Evolutionary conservation across 371 early-diverging fungal genomes (phyloP), one percentile per base, ranked within the genome.

Genomic region (Mortierella sp.): DNA sequence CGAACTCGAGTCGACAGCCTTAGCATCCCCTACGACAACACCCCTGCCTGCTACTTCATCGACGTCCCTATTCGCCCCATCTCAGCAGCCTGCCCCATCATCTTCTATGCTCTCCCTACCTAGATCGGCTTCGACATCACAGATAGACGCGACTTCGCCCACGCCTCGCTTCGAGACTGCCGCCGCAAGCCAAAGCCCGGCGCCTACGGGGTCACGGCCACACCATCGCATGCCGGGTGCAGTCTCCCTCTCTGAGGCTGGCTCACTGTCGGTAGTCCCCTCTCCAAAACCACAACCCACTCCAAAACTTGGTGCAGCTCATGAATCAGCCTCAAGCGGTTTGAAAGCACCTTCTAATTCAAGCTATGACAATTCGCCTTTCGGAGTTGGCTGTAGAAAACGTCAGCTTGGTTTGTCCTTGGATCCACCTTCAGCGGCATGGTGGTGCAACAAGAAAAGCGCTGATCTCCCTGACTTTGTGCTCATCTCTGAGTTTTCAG

Each of bases 401-500:
- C 48, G 24, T 40, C 69, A 69, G 16, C 24, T 50, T 13, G 67
- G 64, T 21, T 57, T 61, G 19, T 55, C 48, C 9, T 43, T 67
- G 32, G 67, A 70, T 15, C 68, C 65, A 53, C 77, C 72, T 10
- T 33, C 77, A 13, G 22, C n/a, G 11, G 58, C 66, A 7, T 72
- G 76, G 80, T 74, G 80, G 79, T 69, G 64, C 65, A 7, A 61
- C 28, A 70, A 66, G 41, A 68, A 63, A 38, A 59, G 59, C 19
- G 57, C 71, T 6, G 74, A 69, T 67, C 84, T 82, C 47, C 81
- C 84, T 52, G 90, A 90, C 62, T 90, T 90, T 83, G 87, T 90
- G 9, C 85, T 88, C 41, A 85, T 90, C 22, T 86, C 88, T 41
- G 90, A 90, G 68, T 90, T 90, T 70, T 90, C 90, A 57, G 90